phyloP scores from a whole-genome alignment of 306 rosid genomes.

The Prunus salicina region DNA sequence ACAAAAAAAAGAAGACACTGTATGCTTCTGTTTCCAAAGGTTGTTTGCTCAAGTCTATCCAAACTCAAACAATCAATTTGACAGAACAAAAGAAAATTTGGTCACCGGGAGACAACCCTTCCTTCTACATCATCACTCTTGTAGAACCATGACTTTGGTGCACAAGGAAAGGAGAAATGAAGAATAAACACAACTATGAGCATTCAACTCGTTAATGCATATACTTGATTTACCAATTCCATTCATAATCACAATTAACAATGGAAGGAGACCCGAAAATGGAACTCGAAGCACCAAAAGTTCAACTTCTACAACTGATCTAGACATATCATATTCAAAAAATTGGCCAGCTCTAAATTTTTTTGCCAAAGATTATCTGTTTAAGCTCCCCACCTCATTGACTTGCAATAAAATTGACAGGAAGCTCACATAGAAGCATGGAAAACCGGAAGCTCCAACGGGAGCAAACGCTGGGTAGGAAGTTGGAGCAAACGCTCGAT shows the following conservation, averaged over 20 bases:
- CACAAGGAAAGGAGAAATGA: not conserved
- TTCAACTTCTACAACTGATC: not conserved
- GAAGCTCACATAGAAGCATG: not conserved
- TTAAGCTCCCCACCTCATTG: not conserved
- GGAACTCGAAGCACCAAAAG: not conserved
- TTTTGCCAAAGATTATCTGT: not conserved
- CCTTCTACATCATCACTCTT: not conserved
- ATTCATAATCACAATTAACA: not conserved
- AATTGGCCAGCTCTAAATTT: not conserved
- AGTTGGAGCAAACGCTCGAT: too few relatives aligned
- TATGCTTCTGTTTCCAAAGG: not conserved
- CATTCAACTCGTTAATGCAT: not conserved
- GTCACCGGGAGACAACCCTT: not conserved
- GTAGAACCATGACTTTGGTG: not conserved
- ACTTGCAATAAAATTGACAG: not conserved
- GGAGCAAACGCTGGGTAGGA: too few relatives aligned
- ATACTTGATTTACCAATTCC: not conserved
- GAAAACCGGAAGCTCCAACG: too few relatives aligned
- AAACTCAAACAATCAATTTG: not conserved
- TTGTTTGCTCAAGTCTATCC: not conserved
- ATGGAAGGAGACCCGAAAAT: not conserved
- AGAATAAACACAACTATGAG: not conserved
- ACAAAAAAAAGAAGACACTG: not conserved
- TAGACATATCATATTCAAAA: not conserved
- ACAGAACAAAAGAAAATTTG: not conserved